Evolutionary conservation across 2,329 filamentous ascomycete species (phyloP).

Genomic region (Aspergillus felis): DNA sequence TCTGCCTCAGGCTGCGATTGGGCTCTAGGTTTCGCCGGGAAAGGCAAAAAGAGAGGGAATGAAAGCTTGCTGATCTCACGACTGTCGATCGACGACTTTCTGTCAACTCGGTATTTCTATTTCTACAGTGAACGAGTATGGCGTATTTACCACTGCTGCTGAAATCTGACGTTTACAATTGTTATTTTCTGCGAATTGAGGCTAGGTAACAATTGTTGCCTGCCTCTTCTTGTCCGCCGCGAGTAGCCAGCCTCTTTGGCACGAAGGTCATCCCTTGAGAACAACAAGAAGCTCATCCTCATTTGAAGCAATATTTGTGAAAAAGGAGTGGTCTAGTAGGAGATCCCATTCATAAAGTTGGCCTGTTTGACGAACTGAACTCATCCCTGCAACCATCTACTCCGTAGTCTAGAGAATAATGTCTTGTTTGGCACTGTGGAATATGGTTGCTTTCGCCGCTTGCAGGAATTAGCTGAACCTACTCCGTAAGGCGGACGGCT

Average conservation of each 20-base stretch:
- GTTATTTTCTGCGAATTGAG: background rate
- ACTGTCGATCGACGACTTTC: background rate
- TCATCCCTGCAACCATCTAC: background rate
- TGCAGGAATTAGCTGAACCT: background rate
- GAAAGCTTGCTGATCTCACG: background rate
- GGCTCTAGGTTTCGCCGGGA: background rate
- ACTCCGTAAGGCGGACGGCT: background rate
- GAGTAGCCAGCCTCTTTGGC: no score
- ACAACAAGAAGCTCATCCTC: background rate
- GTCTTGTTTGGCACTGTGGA: no score
- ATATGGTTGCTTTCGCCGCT: background rate
- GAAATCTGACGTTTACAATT: background rate
- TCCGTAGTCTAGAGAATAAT: background rate
- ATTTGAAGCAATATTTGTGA: background rate
- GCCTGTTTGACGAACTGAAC: background rate
- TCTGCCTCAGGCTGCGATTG: constrained; percentile 18
- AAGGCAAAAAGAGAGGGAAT: background rate
- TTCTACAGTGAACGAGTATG: background rate
- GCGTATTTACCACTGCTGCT: background rate
- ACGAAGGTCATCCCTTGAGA: background rate
- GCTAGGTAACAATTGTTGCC: background rate
- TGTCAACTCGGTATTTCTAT: background rate
- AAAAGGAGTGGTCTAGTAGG: background rate
- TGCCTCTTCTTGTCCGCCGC: background rate
- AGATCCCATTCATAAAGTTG: background rate